These are phyloP conservation scores for Termitomyces sp. DNA, from an alignment of 1,284 basidiomycete species.

Conservation along the genomic window DNA sequence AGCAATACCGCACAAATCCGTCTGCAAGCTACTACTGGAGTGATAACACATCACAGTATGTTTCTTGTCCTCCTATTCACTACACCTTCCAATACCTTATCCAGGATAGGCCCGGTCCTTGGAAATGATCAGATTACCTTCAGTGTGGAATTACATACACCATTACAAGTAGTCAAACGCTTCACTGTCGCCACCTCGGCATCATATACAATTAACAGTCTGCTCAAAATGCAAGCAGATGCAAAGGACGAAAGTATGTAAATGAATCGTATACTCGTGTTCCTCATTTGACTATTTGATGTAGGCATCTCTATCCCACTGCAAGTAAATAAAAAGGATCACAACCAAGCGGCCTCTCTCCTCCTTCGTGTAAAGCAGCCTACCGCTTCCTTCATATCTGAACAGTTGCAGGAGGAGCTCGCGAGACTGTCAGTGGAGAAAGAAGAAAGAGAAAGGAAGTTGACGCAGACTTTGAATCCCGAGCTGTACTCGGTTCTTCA, in stretches of 20 bases:
- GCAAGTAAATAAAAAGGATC: background rate
- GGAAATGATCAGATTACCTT: slow-evolving; percentile 14
- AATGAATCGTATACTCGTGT: background rate
- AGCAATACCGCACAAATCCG: slow-evolving; percentile 7
- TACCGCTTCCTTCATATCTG: slow-evolving; percentile 10
- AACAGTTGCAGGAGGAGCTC: slow-evolving; percentile 5
- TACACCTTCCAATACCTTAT: background rate
- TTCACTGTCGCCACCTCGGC: slow-evolving; percentile 12
- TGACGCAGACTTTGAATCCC: background rate
- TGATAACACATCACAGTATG: slow-evolving; percentile 17
- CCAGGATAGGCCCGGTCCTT: slow-evolving; percentile 15
- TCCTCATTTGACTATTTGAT: background rate
- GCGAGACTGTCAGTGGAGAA: background rate
- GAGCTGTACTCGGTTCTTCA: background rate
- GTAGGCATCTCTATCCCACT: slow-evolving; percentile 15
- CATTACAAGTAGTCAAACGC: slow-evolving; percentile 1
- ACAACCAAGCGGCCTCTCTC: slow-evolving; percentile 7
- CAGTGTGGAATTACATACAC: slow-evolving; percentile 9
- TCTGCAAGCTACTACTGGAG: slow-evolving; percentile 11
- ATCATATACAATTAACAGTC: slow-evolving; percentile 10
- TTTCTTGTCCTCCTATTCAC: background rate
- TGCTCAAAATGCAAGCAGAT: slow-evolving; percentile 15
- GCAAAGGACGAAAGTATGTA: slow-evolving; percentile 11
- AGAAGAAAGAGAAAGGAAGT: background rate
- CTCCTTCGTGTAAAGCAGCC: slow-evolving; percentile 13